Conservation (phyloP, 179 eudicot genomes). For the Gypsophila paniculata region DNA sequence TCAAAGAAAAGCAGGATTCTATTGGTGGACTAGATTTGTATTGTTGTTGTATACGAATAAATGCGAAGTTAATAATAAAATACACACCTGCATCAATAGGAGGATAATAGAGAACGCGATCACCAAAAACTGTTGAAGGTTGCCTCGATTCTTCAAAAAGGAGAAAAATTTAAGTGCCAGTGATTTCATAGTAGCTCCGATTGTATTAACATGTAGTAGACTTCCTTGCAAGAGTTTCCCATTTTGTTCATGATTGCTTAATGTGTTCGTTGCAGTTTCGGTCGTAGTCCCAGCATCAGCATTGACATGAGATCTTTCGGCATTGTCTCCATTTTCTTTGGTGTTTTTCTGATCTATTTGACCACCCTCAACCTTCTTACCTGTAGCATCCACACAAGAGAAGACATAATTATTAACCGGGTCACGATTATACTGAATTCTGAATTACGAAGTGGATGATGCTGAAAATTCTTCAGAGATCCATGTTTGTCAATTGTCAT, state of each 20-base stretch:
- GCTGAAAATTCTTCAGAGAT: no score
- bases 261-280: conserved; percentile 25
- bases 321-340: conserved; percentile 26
- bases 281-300: conserved; percentile 20
- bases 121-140: conserved; percentile 41
- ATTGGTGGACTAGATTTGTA: background rate
- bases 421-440: background rate
- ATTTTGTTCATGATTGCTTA: conserved; percentile 28
- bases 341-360: conserved; percentile 30
- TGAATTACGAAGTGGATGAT: background rate
- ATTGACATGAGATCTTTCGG: conserved; percentile 24
- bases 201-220: conserved; percentile 26
- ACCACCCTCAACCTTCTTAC: conserved; percentile 25
- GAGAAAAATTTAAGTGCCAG: conserved; percentile 32
- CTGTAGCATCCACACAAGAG: conserved; percentile 21
- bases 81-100: conserved; percentile 72
- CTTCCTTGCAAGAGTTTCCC: conserved; percentile 24
- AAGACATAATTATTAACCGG: background rate
- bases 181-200: conserved; percentile 39
- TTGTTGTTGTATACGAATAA: background rate
- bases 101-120: conserved; percentile 57
- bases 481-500: background rate
- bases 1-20: background rate
- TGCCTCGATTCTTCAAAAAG: conserved; percentile 46
- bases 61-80: background rate